Base-by-base conservation (phyloP, 768 basidiomycete species). In the Leccinum incarnatum region DNA sequence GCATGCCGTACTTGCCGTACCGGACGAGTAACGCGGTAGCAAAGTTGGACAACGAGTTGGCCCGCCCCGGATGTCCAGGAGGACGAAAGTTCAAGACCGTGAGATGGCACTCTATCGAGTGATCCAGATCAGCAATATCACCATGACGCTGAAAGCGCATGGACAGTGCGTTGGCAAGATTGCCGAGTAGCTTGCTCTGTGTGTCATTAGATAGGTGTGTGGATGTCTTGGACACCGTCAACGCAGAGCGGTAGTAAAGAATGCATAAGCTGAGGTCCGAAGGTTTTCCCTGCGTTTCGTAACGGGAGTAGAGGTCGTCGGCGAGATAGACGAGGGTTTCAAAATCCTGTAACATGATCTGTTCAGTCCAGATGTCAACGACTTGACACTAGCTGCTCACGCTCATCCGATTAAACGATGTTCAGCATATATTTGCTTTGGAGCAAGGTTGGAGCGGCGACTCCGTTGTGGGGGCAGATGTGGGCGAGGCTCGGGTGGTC, bases 221-320 rank as follows among this genome's bases (percentile, higher is more conserved):
- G 42, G 63, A 63, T n/a, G 62, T 59, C 15, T 19, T 64, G n/a
- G 67, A 63, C 29, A 69, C 51, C 19, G 67, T 62, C 27, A 69
- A 56, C 19, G 69, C 67, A 19, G 67, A 67, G 27, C 71, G 68
- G 21, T 65, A 71, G 58, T 64, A 64, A 30, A 67, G 60, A 14
- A 73, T 64, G 45, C 66, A 67, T 34, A 68, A 52, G 23, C 66
- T 69, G 14, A 73, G 66, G 32, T 69, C 69, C 2, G 71, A 62
- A 0, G 58, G 57, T 12, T 61, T 59, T 2, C 59, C 64, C 52
- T 65, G 56, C 10, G 54, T 53, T 53, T 62, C 65, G 50, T 68
- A 67, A 17, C 70, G 69, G 3, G 63, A 59, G 25, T 64, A 67
- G 34, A 75, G 65, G 21, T 54, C 57, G 52, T 71, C 70, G 17